A percentile compares a stretch with the other conserved stretches of the same genome.
Conservation (phyloP, 139 green algal genomes). For the Helicosporidium sp. region DNA sequence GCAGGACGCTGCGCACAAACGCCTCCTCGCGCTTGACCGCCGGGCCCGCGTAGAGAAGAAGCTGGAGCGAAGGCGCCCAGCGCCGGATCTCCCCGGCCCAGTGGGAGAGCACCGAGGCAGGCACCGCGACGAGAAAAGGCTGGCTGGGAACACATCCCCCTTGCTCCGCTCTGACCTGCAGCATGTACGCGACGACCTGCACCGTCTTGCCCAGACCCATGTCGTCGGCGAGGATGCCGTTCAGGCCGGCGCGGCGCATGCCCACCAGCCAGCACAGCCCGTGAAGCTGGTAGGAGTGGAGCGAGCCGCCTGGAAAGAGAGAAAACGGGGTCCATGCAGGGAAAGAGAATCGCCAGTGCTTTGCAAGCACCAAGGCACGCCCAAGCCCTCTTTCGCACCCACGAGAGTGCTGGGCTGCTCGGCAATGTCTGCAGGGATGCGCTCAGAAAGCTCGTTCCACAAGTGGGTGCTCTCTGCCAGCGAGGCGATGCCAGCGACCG, state of each 20-base stretch:
- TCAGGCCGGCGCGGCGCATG: slow-evolving; percentile 46
- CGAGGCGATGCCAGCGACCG: too few species aligned
- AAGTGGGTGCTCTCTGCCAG: slow-evolving; percentile 13
- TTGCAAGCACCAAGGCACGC: too few species aligned
- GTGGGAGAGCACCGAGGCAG: slow-evolving; percentile 59
- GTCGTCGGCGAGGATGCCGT: slow-evolving; percentile 89
- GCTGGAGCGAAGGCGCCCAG: slow-evolving; percentile 58
- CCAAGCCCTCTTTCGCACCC: neutral
- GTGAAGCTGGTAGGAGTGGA: slow-evolving; percentile 78
- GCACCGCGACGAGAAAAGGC: slow-evolving; percentile 60
- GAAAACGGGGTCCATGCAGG: neutral
- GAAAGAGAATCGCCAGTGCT: too few species aligned
- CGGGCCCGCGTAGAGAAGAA: slow-evolving; percentile 27
- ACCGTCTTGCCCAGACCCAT: slow-evolving; percentile 61
- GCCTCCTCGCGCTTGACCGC: slow-evolving; percentile 10
- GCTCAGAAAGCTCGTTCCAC: slow-evolving; percentile 9
- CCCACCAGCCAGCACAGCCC: slow-evolving; percentile 75
- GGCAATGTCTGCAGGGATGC: slow-evolving; percentile 22
- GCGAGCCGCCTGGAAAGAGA: slow-evolving; percentile 18
- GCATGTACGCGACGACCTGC: slow-evolving; percentile 16
- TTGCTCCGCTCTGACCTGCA: slow-evolving; percentile 29
- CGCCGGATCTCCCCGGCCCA: slow-evolving; percentile 52
- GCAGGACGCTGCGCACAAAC: neutral
- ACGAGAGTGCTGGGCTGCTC: slow-evolving; percentile 27
- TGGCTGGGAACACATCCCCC: slow-evolving; percentile 1